A percentile compares a stretch with the other conserved stretches of the same genome.
Evolutionary conservation across 345 rosid species (phyloP).

Genomic region (Firmiana major): DNA sequence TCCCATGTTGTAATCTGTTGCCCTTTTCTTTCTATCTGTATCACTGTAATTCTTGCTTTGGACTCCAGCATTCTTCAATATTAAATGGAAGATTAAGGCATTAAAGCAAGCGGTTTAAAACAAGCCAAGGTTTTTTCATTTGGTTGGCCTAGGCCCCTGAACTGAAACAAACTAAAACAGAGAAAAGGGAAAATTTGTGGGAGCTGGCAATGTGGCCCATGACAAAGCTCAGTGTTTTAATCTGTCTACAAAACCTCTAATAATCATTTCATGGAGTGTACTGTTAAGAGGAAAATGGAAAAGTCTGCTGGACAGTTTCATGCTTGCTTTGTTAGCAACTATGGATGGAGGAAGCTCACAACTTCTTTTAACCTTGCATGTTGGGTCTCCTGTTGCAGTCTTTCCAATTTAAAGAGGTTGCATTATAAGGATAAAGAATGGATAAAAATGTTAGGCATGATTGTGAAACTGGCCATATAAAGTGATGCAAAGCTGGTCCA

Average conservation of each 20-base stretch:
- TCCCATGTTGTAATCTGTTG: conserved; percentile 5
- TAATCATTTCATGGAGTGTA: background rate
- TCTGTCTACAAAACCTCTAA: background rate
- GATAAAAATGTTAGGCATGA: background rate
- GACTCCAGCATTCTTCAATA: too few species aligned
- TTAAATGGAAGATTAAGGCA: too few species aligned
- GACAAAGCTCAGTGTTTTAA: background rate
- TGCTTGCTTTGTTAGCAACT: background rate
- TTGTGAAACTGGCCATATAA: background rate
- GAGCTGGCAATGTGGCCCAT: background rate
- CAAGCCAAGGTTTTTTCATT: background rate
- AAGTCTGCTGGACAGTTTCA: background rate
- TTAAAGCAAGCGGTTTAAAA: too few species aligned
- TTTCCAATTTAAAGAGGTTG: background rate
- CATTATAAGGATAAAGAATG: background rate
- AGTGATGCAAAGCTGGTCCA: background rate
- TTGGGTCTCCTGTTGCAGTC: background rate
- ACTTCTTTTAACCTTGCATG: background rate
- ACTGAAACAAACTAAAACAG: background rate
- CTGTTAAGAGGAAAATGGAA: background rate
- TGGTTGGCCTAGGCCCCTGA: background rate
- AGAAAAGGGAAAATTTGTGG: background rate
- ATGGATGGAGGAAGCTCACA: background rate
- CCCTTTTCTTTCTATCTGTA: background rate
- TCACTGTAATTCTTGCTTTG: background rate